These are phyloP conservation scores for Nakazawaea sp. DNA, from an alignment of 805 yeast genomes.

Conservation along the genomic window DNA sequence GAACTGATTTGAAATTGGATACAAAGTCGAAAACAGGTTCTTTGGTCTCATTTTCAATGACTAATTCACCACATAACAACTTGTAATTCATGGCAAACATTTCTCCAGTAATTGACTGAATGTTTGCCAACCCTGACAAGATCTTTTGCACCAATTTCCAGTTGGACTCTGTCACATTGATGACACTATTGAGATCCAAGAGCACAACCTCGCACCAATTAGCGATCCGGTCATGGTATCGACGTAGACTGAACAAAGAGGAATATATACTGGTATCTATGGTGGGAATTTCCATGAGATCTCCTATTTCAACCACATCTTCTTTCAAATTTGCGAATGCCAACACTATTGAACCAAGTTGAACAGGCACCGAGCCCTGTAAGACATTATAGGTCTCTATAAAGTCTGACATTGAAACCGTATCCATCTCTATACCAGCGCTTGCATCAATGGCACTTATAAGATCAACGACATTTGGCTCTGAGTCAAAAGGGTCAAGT, in stretches of 20 bases:
- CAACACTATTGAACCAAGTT: constrained; percentile 7
- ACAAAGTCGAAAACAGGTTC: background rate
- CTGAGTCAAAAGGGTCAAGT: background rate
- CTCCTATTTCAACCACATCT: constrained; percentile 1
- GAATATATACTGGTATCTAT: constrained; percentile 4
- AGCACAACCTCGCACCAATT: constrained; percentile 10
- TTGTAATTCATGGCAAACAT: background rate
- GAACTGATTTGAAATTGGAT: background rate
- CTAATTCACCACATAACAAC: background rate
- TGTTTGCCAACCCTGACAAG: constrained; percentile 4
- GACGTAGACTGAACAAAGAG: background rate
- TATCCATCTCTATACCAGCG: background rate
- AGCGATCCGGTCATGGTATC: background rate
- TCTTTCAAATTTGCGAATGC: constrained; percentile 4
- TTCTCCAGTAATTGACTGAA: background rate
- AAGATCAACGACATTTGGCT: background rate
- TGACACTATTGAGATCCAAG: background rate
- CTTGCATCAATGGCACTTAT: background rate
- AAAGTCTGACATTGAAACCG: background rate
- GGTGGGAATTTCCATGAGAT: background rate
- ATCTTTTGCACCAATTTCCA: background rate
- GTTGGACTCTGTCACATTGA: constrained; percentile 1
- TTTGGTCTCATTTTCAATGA: background rate
- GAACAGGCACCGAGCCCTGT: background rate
- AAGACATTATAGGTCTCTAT: background rate